A percentile compares a stretch with the other conserved stretches of the same genome.
Conservation (phyloP, 768 basidiomycete genomes). For the Lactarius hatsudake region DNA sequence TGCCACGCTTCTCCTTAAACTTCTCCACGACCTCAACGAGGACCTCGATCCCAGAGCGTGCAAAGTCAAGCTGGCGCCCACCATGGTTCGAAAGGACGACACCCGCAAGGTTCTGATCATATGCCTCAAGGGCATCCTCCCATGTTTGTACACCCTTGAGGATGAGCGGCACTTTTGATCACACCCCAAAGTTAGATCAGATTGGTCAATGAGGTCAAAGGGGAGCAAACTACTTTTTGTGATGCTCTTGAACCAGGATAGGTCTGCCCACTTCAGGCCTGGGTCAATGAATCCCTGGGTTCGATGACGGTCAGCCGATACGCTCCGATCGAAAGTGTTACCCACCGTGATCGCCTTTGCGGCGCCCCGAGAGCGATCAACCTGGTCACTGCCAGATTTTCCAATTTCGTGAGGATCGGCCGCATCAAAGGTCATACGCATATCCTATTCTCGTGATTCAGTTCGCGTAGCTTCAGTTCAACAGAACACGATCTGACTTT, state of each 20-base stretch:
- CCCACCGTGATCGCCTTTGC: constrained; percentile 89
- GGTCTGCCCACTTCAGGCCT: constrained; percentile 78
- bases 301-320: neutral
- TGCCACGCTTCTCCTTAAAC: constrained; percentile 60
- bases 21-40: constrained; percentile 72
- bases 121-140: constrained; percentile 57
- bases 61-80: constrained; percentile 54
- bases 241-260: constrained; percentile 61
- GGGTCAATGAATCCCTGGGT: constrained; percentile 92
- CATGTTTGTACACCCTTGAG: constrained; percentile 65
- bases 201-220: neutral
- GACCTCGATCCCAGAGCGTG: constrained; percentile 39
- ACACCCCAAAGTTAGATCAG: neutral
- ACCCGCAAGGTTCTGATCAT: constrained; percentile 44
- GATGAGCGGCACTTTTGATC: constrained; percentile 50
- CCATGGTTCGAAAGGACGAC: constrained; percentile 61
- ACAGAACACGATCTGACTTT: constrained; percentile 44
- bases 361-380: constrained; percentile 87
- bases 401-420: constrained; percentile 59
- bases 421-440: constrained; percentile 94
- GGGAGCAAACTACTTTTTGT: constrained; percentile 44
- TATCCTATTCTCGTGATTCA: constrained; percentile 55
- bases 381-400: constrained; percentile 46
- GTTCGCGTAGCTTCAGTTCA: neutral
- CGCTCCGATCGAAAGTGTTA: neutral